Percentiles rank a stretch among this genome's conserved stretches.
These are phyloP conservation scores for Eimeria acervulina DNA, from an alignment of 169 alveolate genomes.

Conservation along the genomic window DNA sequence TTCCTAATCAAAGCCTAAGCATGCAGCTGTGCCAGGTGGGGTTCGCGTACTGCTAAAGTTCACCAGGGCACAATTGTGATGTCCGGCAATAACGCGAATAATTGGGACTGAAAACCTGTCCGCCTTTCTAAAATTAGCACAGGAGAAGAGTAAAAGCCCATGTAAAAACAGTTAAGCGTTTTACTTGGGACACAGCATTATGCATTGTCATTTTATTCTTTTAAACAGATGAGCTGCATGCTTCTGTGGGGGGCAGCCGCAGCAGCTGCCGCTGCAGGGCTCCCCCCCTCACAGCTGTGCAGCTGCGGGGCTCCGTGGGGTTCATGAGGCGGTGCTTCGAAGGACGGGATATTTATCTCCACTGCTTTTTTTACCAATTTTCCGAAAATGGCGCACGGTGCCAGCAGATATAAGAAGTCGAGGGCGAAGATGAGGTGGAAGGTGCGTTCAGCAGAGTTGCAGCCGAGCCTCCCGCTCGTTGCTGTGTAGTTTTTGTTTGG, in stretches of 20 bases:
- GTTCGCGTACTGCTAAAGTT: too few species aligned
- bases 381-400: conserved; percentile 95
- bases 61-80: too few species aligned
- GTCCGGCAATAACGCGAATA: too few species aligned
- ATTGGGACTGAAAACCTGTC: too few species aligned
- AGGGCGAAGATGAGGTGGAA: conserved; percentile 97
- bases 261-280: conserved; percentile 29
- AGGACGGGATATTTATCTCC: conserved; percentile 59
- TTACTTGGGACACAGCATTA: too few species aligned
- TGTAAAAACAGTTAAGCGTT: too few species aligned
- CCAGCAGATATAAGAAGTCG: conserved; percentile 96
- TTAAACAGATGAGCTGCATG: background rate
- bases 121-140: too few species aligned
- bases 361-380: background rate
- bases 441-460: conserved; percentile 84
- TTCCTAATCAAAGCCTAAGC: too few species aligned
- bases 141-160: too few species aligned
- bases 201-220: too few species aligned
- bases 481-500: background rate
- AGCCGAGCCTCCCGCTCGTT: background rate
- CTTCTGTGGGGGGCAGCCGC: conserved; percentile 49
- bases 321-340: background rate
- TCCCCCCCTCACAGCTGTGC: conserved; percentile 66
- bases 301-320: conserved; percentile 60
- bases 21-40: too few species aligned